Evolutionary conservation across 129 eudicot species (phyloP), one percentile per base, ranked within the genome.

Genomic region (Escallonia herrerae): DNA sequence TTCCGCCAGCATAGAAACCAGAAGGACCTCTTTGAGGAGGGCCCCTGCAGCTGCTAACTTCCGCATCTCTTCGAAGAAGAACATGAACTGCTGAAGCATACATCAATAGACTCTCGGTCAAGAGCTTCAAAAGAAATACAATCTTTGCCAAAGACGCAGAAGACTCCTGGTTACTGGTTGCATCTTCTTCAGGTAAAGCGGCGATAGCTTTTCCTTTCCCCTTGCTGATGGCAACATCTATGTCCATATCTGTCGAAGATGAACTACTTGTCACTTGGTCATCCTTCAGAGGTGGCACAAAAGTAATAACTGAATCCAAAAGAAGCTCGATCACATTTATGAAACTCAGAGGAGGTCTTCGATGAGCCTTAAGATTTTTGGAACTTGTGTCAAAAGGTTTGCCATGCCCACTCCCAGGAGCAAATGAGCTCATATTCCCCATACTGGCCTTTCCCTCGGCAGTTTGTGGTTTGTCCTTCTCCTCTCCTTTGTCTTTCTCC

Each of bases 151-250:
- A 72, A 11, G 82, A 74, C 58, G 91, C 95, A 62, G 88, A 89
- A 51, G 78, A 74, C 39, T 94, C 99, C 70, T 85, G 95, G 58
- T 65, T 71, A 55, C 46, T 63, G 40, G 72, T 79, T 66, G 73
- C 91, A 54, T 49, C 78, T 54, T 71, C 94, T 58, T 81, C 95
- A 58, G 91, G 52, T 47, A 43, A 67, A 40, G 87, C 73, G 11
- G 75, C 90, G 72, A 88, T 51, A 52, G 90, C 97, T 70, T 94
- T 94, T 63, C 99, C 99, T 76, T 93, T 94, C 13, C 91, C 87
- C 76, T 94, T 94, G 40, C 65, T 80, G 12, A 62, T 61, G 39
- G 84, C 74, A 68, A 74, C 80, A 77, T 94, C 99, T 66, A 94
- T 81, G 44, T 89, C 99, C 97, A 94, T 94, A 72, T 84, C 93